Conservation (phyloP, 2,329 filamentous ascomycete genomes). For the Pseudocercospora eumusae region DNA sequence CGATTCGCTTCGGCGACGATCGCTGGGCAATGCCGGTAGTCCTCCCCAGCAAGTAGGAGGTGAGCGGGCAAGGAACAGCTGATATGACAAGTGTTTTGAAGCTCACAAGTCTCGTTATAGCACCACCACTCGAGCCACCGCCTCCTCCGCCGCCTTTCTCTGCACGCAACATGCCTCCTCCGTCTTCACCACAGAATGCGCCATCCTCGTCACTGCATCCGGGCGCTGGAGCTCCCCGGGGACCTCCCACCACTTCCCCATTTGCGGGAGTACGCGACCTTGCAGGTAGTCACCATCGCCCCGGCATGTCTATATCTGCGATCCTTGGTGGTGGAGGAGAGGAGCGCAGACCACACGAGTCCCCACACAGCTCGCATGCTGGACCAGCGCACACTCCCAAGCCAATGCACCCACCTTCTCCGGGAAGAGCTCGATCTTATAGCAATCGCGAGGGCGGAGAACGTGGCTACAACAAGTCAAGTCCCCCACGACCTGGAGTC, state of each 20-base stretch:
- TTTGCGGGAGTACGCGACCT: conserved; percentile 58
- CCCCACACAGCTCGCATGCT: conserved; percentile 37
- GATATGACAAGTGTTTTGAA: not conserved
- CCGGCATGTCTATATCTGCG: conserved; percentile 74
- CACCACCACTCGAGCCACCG: conserved; percentile 37
- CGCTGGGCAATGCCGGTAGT: conserved; percentile 44
- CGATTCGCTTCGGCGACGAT: conserved; percentile 47
- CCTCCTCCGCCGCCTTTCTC: conserved; percentile 44
- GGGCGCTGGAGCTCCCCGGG: conserved; percentile 41
- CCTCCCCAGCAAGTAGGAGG: conserved; percentile 37
- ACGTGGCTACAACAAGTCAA: conserved; percentile 31
- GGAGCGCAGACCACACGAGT: conserved; percentile 34
- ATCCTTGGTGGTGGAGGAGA: conserved; percentile 61
- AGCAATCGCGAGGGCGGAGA: conserved; percentile 40
- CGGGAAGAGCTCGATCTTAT: conserved; percentile 41
- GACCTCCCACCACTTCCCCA: conserved; percentile 47
- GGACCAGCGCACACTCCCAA: conserved; percentile 40
- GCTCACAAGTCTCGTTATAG: conserved; percentile 23
- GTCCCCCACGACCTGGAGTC: conserved; percentile 30
- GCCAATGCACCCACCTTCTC: conserved; percentile 53
- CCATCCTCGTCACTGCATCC: conserved; percentile 42
- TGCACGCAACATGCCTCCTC: conserved; percentile 52
- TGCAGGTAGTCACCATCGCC: conserved; percentile 56
- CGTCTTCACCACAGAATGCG: conserved; percentile 51
- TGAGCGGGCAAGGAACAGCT: conserved; percentile 18